A percentile compares a stretch with the other conserved stretches of the same genome.
Conservation (phyloP, 345 rosid species). For the Microthlaspi erraticum region DNA sequence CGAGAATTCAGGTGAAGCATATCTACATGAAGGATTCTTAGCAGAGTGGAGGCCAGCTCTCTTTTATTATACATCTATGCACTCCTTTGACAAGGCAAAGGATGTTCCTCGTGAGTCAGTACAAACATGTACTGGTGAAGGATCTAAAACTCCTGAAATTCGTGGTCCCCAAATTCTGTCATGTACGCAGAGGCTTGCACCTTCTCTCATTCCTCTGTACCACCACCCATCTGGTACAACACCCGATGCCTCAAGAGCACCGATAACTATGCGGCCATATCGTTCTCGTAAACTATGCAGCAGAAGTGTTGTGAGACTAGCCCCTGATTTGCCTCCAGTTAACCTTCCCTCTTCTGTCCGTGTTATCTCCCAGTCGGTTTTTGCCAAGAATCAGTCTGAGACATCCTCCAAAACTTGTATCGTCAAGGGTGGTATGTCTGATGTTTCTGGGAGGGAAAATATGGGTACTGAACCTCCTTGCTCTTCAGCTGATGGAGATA, state of each 20-base stretch:
- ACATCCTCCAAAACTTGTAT: constrained; percentile 48
- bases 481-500: constrained; percentile 42
- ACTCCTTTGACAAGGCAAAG: constrained; percentile 42
- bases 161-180: constrained; percentile 44
- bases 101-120: constrained; percentile 35
- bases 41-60: constrained; percentile 75
- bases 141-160: constrained; percentile 40
- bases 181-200: constrained; percentile 47
- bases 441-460: constrained; percentile 51
- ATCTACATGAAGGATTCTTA: constrained; percentile 87
- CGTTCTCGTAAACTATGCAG: constrained; percentile 52
- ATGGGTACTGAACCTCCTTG: constrained; percentile 47
- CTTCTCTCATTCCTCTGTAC: constrained; percentile 33
- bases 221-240: constrained; percentile 40
- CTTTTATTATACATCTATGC: constrained; percentile 43
- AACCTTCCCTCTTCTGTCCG: constrained; percentile 93
- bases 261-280: constrained; percentile 51
- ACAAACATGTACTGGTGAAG: constrained; percentile 43
- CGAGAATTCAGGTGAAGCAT: constrained; percentile 65
- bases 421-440: constrained; percentile 33
- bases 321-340: constrained; percentile 92
- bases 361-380: constrained; percentile 73
- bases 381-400: constrained; percentile 52
- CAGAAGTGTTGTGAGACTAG: constrained; percentile 74
- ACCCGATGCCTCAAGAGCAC: constrained; percentile 48